Evolutionary conservation across 2,329 filamentous ascomycete species (phyloP), one percentile per base, ranked within the genome.

Genomic region (Neoarthrinium moseri): DNA sequence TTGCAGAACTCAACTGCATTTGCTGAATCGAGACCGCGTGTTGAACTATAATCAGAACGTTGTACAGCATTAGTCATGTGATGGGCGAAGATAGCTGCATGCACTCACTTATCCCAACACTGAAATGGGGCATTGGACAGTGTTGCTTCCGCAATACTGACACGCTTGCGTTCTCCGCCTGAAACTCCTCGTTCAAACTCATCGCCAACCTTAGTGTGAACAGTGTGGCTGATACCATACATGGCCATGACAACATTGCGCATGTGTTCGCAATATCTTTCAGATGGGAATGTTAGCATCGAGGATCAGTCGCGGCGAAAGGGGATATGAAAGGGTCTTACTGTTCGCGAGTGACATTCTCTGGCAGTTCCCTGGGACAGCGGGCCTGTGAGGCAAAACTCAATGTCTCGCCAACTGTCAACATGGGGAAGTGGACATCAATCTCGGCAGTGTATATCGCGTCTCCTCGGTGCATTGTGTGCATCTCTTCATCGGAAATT

Each of bases 1-100:
- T 81, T 85, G 67, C 80, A 84, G 61, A 89, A 89, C 64, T 89
- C 85, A 49, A 89, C 77, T 42, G 86, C 86, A 65, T 89, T 89
- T 66, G 86, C 86, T 23, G 79, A 84, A 66, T 90, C 86, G 23
- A 89, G 72, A 66, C 86, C 86, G 67, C 86, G 77, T 23, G 86
- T 89, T 32, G 80, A 84, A 70, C n/a, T n/a, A n/a, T n/a, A n/a
- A n/a, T n/a, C n/a, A n/a, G n/a, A n/a, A n/a, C n/a, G n/a, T n/a
- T n/a, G n/a, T n/a, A n/a, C n/a, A n/a, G n/a, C n/a, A n/a, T n/a
- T n/a, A n/a, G n/a, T n/a, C n/a, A n/a, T n/a, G n/a, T n/a, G n/a
- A n/a, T n/a, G n/a, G n/a, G n/a, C n/a, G n/a, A n/a, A n/a, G n/a
- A n/a, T n/a, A n/a, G n/a, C n/a, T n/a, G n/a, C n/a, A n/a, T n/a